Percentiles rank a stretch among this genome's conserved stretches.
Conservation (phyloP, 768 basidiomycete genomes). For the Pleurotus platypus region DNA sequence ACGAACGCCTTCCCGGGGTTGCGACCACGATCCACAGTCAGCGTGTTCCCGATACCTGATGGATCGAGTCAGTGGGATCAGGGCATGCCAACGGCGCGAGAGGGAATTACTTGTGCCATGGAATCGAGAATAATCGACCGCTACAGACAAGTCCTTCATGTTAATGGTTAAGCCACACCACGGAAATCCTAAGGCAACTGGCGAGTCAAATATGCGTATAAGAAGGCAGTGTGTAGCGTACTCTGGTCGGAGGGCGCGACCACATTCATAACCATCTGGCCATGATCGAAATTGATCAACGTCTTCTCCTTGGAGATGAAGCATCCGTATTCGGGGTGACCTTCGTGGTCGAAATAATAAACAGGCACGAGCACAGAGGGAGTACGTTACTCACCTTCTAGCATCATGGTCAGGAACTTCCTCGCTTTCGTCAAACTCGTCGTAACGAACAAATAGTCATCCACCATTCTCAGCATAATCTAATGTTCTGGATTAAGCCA, state of each 20-base stretch:
- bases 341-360: slow-evolving; percentile 27
- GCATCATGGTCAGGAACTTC: slow-evolving; percentile 75
- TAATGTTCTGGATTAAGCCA: too few species aligned
- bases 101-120: slow-evolving; percentile 43
- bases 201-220: not conserved
- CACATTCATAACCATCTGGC: slow-evolving; percentile 48
- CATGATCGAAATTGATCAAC: slow-evolving; percentile 78
- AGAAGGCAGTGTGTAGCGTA: slow-evolving; percentile 15
- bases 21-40: slow-evolving; percentile 68
- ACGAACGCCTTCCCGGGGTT: slow-evolving; percentile 62
- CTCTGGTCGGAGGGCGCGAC: slow-evolving; percentile 42
- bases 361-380: not conserved
- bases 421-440: slow-evolving; percentile 56
- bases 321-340: slow-evolving; percentile 94
- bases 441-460: slow-evolving; percentile 91
- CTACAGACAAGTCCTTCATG: slow-evolving; percentile 71
- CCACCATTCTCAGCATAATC: slow-evolving; percentile 78
- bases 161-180: slow-evolving; percentile 91
- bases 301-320: slow-evolving; percentile 89
- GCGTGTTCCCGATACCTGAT: slow-evolving; percentile 51
- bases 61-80: not conserved
- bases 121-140: slow-evolving; percentile 75
- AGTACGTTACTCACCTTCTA: slow-evolving; percentile 41
- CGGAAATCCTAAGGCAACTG: slow-evolving; percentile 61
- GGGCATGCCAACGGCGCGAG: not conserved